phyloP scores from a whole-genome alignment of 2,329 filamentous ascomycete species.

The Rhynchosporium graminicola region DNA sequence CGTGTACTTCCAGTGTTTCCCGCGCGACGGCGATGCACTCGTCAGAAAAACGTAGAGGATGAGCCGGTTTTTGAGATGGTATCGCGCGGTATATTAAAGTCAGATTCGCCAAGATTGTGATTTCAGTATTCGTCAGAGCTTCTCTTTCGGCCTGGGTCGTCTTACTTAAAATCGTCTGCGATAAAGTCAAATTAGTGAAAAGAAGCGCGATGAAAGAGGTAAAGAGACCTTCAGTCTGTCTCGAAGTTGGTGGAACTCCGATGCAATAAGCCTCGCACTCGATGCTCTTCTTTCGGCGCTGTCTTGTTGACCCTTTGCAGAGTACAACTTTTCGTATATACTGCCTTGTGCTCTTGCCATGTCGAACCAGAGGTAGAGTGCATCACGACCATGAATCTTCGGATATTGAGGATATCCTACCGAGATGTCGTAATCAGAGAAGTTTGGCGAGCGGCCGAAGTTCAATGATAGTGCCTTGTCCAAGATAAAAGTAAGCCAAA shows the following conservation, averaged over 20 bases:
- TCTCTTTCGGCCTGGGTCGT: slow-evolving; percentile 12
- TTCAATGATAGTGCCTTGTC: slow-evolving; percentile 22
- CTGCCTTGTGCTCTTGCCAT: slow-evolving; percentile 13
- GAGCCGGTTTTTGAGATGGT: slow-evolving; percentile 15
- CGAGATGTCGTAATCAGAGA: slow-evolving; percentile 20
- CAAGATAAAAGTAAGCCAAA: slow-evolving; percentile 21
- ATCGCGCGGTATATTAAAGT: slow-evolving; percentile 20
- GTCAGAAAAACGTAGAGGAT: slow-evolving; percentile 20
- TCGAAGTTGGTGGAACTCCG: slow-evolving; percentile 4
- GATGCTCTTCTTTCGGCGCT: neutral
- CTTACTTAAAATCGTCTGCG: neutral
- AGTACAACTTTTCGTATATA: slow-evolving; percentile 23
- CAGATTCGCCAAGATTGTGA: slow-evolving; percentile 17
- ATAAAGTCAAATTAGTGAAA: neutral
- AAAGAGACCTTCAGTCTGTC: neutral
- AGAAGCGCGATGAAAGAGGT: no score
- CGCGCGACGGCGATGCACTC: slow-evolving; percentile 19
- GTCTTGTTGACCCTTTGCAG: slow-evolving; percentile 16
- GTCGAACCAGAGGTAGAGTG: slow-evolving; percentile 14
- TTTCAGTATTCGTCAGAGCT: slow-evolving; percentile 16
- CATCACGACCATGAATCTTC: neutral
- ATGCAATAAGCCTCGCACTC: slow-evolving; percentile 11
- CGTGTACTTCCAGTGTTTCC: slow-evolving; percentile 18
- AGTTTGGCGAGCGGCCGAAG: slow-evolving; percentile 22
- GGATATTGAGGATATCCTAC: slow-evolving; percentile 13